Evolutionary conservation across 2,329 filamentous ascomycete genomes (phyloP).

Genomic region (Cladobotryum mycophilum): DNA sequence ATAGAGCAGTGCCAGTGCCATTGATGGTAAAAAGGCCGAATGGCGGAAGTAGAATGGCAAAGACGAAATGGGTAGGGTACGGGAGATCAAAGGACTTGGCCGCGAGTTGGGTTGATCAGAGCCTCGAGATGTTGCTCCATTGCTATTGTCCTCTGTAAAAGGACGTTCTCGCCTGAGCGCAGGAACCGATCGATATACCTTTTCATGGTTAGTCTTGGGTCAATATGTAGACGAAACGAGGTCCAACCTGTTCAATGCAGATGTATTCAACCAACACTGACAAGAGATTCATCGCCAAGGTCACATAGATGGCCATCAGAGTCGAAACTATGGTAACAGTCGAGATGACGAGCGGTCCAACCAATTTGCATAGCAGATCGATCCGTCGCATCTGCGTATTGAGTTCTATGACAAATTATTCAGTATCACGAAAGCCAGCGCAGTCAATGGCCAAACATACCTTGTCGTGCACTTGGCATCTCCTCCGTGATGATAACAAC

Average conservation of each 20-base stretch:
- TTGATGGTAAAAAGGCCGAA: slow-evolving; percentile 52
- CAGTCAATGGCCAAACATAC: slow-evolving; percentile 21
- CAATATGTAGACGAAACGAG: too few species aligned
- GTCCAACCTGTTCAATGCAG: slow-evolving; percentile 35
- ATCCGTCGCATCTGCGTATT: slow-evolving; percentile 59
- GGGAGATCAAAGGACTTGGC: too few species aligned
- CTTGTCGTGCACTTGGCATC: slow-evolving; percentile 13
- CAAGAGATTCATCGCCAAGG: slow-evolving; percentile 41
- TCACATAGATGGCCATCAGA: slow-evolving; percentile 40
- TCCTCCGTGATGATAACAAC: slow-evolving; percentile 24
- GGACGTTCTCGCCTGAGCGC: too few species aligned
- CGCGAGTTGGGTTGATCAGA: too few species aligned
- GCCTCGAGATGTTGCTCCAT: too few species aligned
- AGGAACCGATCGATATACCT: too few species aligned
- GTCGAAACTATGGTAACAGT: slow-evolving; percentile 45
- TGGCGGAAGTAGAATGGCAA: slow-evolving; percentile 44
- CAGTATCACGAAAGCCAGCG: too few species aligned
- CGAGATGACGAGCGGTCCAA: slow-evolving; percentile 50
- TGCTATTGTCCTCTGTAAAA: too few species aligned
- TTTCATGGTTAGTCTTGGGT: too few species aligned
- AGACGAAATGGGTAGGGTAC: too few species aligned
- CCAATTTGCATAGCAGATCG: slow-evolving; percentile 53
- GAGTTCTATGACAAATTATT: too few species aligned
- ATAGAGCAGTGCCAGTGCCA: slow-evolving; percentile 54
- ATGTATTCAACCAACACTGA: slow-evolving; percentile 48